Percentiles rank a stretch among this genome's conserved stretches.
Evolutionary conservation across 352 stramenopile genomes (phyloP).

Genomic region (Globisporangium nunn): DNA sequence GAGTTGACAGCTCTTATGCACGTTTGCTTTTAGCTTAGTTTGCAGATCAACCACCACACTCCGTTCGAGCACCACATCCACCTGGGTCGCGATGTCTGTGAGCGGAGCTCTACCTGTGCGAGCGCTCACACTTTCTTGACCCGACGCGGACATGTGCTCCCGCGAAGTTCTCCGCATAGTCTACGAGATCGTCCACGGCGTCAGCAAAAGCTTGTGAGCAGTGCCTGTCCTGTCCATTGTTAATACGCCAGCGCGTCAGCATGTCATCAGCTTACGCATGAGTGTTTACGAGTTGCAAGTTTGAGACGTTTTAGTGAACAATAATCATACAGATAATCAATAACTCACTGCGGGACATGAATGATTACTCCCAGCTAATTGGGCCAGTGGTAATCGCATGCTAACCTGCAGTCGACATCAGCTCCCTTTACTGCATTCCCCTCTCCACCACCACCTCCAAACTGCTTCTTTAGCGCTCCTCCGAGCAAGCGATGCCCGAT

Average conservation of each 20-base stretch:
- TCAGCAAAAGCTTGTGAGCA: neutral
- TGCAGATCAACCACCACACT: slow-evolving; percentile 4
- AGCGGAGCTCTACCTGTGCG: slow-evolving; percentile 19
- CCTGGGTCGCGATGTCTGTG: slow-evolving; percentile 11
- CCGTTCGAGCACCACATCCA: slow-evolving; percentile 18
- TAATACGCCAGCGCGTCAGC: too few species aligned
- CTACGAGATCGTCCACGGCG: slow-evolving; percentile 8
- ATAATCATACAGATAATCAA: neutral
- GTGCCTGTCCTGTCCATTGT: too few species aligned
- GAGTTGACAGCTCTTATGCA: neutral
- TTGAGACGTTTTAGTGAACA: neutral
- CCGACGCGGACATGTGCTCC: slow-evolving; percentile 14
- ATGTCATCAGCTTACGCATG: neutral
- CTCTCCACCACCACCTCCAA: too few species aligned
- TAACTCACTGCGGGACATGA: neutral
- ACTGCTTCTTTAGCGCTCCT: too few species aligned
- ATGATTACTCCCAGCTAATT: neutral
- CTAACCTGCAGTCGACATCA: too few species aligned
- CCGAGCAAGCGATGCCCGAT: neutral
- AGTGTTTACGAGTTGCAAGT: neutral
- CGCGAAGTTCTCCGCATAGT: slow-evolving; percentile 12
- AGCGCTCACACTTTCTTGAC: slow-evolving; percentile 12
- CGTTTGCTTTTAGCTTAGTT: too few species aligned
- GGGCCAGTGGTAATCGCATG: neutral
- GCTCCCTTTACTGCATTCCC: too few species aligned